These are phyloP conservation scores for Barnettozyma sucrosica DNA, from an alignment of 805 yeast genomes.

Conservation along the genomic window DNA sequence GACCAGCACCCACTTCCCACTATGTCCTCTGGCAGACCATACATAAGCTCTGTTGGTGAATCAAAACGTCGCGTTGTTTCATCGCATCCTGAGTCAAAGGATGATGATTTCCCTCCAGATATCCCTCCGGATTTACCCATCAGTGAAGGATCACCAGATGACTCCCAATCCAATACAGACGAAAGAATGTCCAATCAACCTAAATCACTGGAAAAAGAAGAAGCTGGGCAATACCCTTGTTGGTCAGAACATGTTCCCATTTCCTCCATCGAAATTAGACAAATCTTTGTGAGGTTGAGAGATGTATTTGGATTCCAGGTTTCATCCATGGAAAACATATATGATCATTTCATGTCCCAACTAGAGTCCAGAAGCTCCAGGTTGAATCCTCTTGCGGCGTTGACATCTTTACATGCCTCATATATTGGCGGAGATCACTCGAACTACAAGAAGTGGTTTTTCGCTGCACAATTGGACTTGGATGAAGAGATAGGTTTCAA, in stretches of 20 bases:
- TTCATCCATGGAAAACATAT: slow-evolving; percentile 74
- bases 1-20: background rate
- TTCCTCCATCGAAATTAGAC: slow-evolving; percentile 54
- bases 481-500: slow-evolving; percentile 63
- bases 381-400: slow-evolving; percentile 63
- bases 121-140: background rate
- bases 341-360: slow-evolving; percentile 71
- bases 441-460: slow-evolving; percentile 88
- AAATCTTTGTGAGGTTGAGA: slow-evolving; percentile 54
- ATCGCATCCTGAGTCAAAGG: background rate
- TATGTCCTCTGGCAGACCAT: background rate
- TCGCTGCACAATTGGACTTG: slow-evolving; percentile 74
- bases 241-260: slow-evolving; percentile 59
- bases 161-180: background rate
- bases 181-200: background rate
- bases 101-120: background rate
- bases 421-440: slow-evolving; percentile 89
- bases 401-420: slow-evolving; percentile 75
- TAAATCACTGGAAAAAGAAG: background rate
- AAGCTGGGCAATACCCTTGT: slow-evolving; percentile 11
- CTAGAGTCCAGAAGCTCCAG: slow-evolving; percentile 86
- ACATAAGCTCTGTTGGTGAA: background rate
- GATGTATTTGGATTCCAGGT: slow-evolving; percentile 76
- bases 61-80: background rate
- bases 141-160: background rate